Percentiles rank a stretch among this genome's conserved stretches.
Conservation (phyloP, 345 rosid species). For the Streptanthus diversifolius region DNA sequence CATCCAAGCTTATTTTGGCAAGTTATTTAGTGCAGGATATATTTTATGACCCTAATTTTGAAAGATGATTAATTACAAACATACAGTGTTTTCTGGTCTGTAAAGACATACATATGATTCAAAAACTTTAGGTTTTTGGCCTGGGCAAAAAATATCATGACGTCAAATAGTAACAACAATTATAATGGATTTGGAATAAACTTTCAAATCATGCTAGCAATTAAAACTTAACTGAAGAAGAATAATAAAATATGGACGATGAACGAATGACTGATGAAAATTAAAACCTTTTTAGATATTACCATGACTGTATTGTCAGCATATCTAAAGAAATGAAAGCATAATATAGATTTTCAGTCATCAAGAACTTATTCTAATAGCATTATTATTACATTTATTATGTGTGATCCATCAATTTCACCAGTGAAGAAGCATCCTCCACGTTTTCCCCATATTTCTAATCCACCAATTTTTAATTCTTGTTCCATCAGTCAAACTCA, state of each 20-base stretch:
- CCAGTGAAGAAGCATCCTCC: constrained; percentile 25
- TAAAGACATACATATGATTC: neutral
- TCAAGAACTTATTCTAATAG: constrained; percentile 34
- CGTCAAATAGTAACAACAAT: neutral
- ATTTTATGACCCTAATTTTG: neutral
- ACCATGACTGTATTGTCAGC: constrained; percentile 3
- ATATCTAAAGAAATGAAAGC: constrained; percentile 14
- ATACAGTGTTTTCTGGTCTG: neutral
- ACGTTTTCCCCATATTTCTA: constrained; percentile 19
- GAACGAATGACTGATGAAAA: neutral
- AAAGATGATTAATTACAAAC: neutral
- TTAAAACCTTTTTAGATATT: neutral
- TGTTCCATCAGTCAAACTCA: constrained; percentile 22
- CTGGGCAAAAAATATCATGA: neutral
- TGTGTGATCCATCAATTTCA: constrained; percentile 24
- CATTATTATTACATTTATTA: constrained; percentile 18
- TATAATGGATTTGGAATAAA: constrained; percentile 6
- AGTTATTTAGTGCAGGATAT: neutral
- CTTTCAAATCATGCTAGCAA: constrained; percentile 9
- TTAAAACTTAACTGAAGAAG: neutral
- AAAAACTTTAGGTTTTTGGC: neutral
- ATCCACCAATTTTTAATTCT: constrained; percentile 28
- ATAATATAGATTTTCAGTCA: constrained; percentile 10
- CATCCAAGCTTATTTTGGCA: neutral
- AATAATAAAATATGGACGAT: constrained; percentile 18